Base-by-base conservation (phyloP, 805 yeast species). In the Huiozyma sinensis region DNA sequence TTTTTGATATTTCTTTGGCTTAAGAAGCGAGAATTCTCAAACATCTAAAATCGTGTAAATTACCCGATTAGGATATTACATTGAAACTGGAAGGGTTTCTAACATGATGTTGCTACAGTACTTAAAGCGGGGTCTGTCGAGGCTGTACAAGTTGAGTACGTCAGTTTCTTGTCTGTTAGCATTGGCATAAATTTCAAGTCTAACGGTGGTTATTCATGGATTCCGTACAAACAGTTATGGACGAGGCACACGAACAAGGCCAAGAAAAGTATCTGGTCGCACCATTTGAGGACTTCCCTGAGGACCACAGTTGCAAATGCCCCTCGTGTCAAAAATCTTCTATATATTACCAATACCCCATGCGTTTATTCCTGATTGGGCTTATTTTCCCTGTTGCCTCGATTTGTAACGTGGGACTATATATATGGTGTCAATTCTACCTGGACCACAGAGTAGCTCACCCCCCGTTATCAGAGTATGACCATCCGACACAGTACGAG, bases 1-100 rank as follows among this genome's bases (percentile, higher is more conserved):
- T 17, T 32, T 32, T 32, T 32, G 34, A 32, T 10, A n/a, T 79
- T 79, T 10, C 67, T 71, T 33, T 62, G 17, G 8, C 5, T 35
- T n/a, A 11, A 7, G 38, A 40, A 17, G 10, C 10, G 13, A 24
- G 37, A 11, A 40, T 17, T 17, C 24, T 17, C 24, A 17, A 17
- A 17, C 24, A 17, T 17, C 24, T 17, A 44, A 38, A 33, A 34
- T 17, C 45, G 11, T 47, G 51, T 46, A 42, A 46, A 28, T 46
- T 43, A 37, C 47, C 50, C 34, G 30, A 42, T 28, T 39, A 29
- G 51, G 51, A 12, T 36, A 41, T 28, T 41, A 35, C 38, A 36
- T 13, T 37, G 40, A 37, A 37, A 10, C 35, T 40, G 31, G 12
- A 37, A 37, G 33, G 29, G 7, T 45, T 45, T 41, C 38, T 40